These are phyloP conservation scores for Backusella westeae DNA, from an alignment of 192 early-diverging fungal genomes.

Conservation along the genomic window DNA sequence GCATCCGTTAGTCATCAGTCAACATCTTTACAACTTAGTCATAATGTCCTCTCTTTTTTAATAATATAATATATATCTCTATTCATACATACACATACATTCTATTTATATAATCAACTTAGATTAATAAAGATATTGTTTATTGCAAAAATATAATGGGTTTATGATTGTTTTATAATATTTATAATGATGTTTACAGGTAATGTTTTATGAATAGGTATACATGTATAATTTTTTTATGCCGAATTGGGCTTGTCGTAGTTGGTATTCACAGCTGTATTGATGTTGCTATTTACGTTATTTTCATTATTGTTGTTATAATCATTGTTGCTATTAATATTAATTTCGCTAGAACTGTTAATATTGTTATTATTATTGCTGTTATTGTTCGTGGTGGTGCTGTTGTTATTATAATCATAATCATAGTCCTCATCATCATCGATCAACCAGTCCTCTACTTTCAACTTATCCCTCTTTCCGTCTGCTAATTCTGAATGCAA, in stretches of 20 bases:
- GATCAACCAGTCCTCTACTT: neutral
- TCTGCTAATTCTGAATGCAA: neutral
- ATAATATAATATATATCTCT: neutral
- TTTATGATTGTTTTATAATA: neutral
- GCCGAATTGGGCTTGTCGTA: neutral
- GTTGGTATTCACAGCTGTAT: neutral
- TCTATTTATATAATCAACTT: neutral
- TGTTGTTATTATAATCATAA: neutral
- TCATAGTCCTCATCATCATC: conserved; percentile 1
- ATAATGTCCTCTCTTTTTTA: neutral
- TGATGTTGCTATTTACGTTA: neutral
- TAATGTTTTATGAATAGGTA: neutral
- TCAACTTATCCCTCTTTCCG: neutral
- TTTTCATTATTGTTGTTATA: neutral
- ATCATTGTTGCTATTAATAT: neutral
- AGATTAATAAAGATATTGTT: neutral
- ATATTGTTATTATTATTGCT: neutral
- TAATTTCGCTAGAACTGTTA: neutral
- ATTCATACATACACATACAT: neutral
- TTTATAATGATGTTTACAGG: neutral
- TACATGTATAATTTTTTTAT: neutral
- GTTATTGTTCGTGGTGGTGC: neutral
- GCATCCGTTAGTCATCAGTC: neutral
- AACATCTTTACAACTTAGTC: neutral
- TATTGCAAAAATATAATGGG: neutral